phyloP scores from a whole-genome alignment of 2,329 filamentous ascomycete genomes.

The Colletotrichum aenigma region DNA sequence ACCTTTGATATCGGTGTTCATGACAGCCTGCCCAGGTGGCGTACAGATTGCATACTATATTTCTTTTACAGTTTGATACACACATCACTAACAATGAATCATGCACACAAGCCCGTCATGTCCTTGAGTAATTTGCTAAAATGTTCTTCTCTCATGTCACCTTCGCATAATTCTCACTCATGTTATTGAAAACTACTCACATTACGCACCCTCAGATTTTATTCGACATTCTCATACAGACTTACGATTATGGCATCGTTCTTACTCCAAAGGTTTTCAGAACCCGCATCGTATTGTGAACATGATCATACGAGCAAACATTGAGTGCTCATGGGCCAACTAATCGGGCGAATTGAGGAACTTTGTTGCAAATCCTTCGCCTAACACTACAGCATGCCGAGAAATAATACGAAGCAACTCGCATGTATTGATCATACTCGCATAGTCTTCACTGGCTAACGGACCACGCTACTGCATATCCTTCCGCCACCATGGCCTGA shows the following conservation, averaged over 20 bases:
- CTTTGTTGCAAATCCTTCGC: neutral
- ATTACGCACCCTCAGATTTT: neutral
- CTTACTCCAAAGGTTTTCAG: neutral
- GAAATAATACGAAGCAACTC: neutral
- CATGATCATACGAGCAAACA: neutral
- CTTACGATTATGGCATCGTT: neutral
- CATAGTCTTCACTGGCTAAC: neutral
- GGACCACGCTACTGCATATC: neutral
- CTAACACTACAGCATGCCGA: neutral
- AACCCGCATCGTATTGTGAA: neutral
- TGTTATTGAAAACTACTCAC: rapidly evolving
- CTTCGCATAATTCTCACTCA: rapidly evolving
- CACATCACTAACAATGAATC: neutral
- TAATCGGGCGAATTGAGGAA: neutral
- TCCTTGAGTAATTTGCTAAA: rapidly evolving
- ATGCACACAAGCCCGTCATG: neutral
- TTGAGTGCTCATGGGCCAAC: neutral
- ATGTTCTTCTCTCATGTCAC: neutral
- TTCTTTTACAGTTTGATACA: neutral
- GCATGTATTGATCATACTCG: neutral
- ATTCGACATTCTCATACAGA: neutral
- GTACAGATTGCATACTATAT: rapidly evolving
- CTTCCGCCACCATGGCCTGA: neutral
- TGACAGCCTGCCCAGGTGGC: neutral
- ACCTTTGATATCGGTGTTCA: neutral